These are phyloP conservation scores for Peniophora sp. DNA, from an alignment of 1,284 basidiomycete genomes.

Conservation along the genomic window DNA sequence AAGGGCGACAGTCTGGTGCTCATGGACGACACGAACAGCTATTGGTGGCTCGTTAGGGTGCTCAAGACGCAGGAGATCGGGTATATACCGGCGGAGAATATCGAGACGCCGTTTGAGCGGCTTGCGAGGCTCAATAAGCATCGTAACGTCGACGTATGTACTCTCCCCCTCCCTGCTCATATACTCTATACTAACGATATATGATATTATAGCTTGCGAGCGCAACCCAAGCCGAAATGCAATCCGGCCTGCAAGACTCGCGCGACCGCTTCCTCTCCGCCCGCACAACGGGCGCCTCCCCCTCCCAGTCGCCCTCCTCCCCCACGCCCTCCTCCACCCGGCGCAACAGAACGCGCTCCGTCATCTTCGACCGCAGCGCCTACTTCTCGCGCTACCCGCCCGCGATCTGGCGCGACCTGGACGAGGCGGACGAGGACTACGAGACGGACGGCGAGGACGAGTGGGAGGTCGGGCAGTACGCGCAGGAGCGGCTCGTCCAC, in stretches of 20 bases:
- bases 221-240: constrained; percentile 62
- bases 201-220: constrained; percentile 50
- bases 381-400: constrained; percentile 68
- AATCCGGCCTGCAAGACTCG: constrained; percentile 38
- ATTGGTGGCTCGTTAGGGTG: constrained; percentile 97
- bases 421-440: constrained; percentile 69
- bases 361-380: constrained; percentile 54
- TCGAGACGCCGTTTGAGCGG: constrained; percentile 96
- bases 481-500: constrained; percentile 57
- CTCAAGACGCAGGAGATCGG: constrained; percentile 98
- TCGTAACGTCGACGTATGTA: constrained; percentile 88
- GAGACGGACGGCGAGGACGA: constrained; percentile 68
- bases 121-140: constrained; percentile 96
- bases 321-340: constrained; percentile 18
- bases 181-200: neutral
- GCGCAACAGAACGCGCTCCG: constrained; percentile 18
- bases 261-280: constrained; percentile 47
- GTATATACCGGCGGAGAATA: constrained; percentile 98
- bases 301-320: constrained; percentile 39
- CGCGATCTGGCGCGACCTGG: constrained; percentile 75
- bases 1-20: constrained; percentile 91
- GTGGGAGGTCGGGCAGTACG: constrained; percentile 69
- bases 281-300: constrained; percentile 31
- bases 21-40: constrained; percentile 94
- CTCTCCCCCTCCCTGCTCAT: neutral